Base-by-base conservation (phyloP, 495 filamentous ascomycete genomes). In the Aspergillus conjunctus region DNA sequence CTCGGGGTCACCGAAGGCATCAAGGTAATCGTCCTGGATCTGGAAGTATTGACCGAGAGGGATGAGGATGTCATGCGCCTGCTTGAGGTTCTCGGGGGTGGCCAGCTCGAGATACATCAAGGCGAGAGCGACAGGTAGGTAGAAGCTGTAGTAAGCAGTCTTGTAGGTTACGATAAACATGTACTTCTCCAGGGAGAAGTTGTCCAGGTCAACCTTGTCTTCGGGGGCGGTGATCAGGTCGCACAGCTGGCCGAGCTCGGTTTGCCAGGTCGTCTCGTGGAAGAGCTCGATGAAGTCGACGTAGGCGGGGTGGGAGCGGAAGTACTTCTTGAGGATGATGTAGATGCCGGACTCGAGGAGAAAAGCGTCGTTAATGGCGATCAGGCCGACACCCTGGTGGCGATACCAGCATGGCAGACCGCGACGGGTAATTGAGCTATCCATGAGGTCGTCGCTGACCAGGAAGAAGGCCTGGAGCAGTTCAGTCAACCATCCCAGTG, bases 21-120 rank as follows among this genome's bases (percentile, higher is more conserved):
- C 95, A 44, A 98, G 90, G 80, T 93, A 98, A 82, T 98, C 95
- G 70, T 98, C 94, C 77, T 98, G 94, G 64, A 96, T 84, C 76
- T 98, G 94, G 85, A 98, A 98, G 81, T 98, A 98, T 77, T 97
- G 92, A 65, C 94, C 94, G 70, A 98, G 87, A n/a, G 94, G 93
- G 69, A 98, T 97, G 54, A 98, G 84, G 70, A 98, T 97, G 63
- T 92, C 88, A 65, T 92, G 85, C 43, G 90, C 87, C 70, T 89
- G 86, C 74, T 90, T 85, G 56, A 98, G 86, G 80, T 96, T 97
- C 71, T 87, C 82, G 7, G 85, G 83, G 11, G 90, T 92, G 10
- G 93, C 95, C 39, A 91, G 77, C 60, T 91, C 85, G 65, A 93
- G 83, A 72, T 91, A 87, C 77, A 90, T 79, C 64, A 98, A 79